Percentiles rank a stretch among this genome's conserved stretches.
phyloP scores from a whole-genome alignment of 2,329 filamentous ascomycete species.

The Amylocarpus encephaloides region DNA sequence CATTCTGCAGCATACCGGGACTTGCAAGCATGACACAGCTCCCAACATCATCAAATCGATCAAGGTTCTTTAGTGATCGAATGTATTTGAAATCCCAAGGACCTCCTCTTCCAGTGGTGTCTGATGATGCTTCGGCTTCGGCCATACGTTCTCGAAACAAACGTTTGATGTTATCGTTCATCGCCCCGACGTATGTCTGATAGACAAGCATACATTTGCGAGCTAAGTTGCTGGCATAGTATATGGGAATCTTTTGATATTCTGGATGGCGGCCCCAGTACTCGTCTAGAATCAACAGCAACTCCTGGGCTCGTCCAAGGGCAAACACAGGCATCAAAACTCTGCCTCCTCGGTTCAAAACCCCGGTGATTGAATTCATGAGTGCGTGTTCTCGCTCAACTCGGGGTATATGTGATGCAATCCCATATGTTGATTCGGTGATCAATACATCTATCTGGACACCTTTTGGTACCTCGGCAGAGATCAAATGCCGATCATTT shows the following conservation, averaged over 20 bases:
- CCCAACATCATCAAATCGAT: constrained; percentile 92
- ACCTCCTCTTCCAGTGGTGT: constrained; percentile 67
- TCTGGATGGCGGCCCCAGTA: constrained; percentile 91
- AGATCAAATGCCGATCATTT: constrained; percentile 90
- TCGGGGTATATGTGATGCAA: constrained; percentile 86
- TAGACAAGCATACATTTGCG: constrained; percentile 98
- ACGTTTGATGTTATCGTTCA: constrained; percentile 98
- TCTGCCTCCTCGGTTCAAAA: constrained; percentile 85
- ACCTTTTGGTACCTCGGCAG: constrained; percentile 80
- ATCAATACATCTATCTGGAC: constrained; percentile 95
- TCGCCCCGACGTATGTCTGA: constrained; percentile 94
- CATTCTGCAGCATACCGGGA: constrained; percentile 97
- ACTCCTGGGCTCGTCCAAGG: constrained; percentile 85
- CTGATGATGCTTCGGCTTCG: constrained; percentile 75
- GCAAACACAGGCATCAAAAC: constrained; percentile 95
- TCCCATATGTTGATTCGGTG: constrained; percentile 94
- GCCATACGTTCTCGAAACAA: constrained; percentile 91
- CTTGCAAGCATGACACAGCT: constrained; percentile 96
- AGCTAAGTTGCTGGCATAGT: constrained; percentile 93
- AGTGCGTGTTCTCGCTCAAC: constrained; percentile 86
- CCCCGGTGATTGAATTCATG: constrained; percentile 90
- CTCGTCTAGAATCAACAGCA: constrained; percentile 90
- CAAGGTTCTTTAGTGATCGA: constrained; percentile 82
- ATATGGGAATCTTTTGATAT: constrained; percentile 86
- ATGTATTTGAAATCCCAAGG: constrained; percentile 98